Base-by-base conservation (phyloP, 129 eudicot genomes). In the Solidago caesia region DNA sequence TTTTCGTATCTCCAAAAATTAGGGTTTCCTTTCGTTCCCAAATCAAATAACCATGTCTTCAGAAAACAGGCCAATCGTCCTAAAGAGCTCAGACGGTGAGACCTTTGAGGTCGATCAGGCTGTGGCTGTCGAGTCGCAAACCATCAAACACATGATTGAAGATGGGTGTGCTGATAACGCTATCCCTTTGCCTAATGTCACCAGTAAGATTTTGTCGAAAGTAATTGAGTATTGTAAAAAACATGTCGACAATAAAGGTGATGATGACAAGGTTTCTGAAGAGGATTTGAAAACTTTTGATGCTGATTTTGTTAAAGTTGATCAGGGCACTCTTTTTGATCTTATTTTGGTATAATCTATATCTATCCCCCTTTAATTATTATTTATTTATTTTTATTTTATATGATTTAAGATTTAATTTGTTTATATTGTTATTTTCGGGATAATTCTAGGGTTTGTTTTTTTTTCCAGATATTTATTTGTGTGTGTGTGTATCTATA, bases 291-390 rank as follows among this genome's bases (percentile, higher is more conserved):
- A 84, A 75, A 33, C 65, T 11, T 89, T 85, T 62, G 91, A 86
- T 56, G 75, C 84, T 4, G 89, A 86, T 4, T 89, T 86, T 25
- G 83, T 84, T n/a, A 84, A 86, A 66, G 92, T 86, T 8, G 88
- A 89, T 60, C 87, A 84, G 75, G 79, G 76, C 65, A 85, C 84
- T 0, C 87, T 89, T 16, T 87, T 83, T 16, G 92, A 89, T 47
- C 92, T 87, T 29, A 84, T 87, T 58, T 45, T 83, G 87, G 92
- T 85, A 42, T 55, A n/a, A 55, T 21, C 21, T 21, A 21, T 21
- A n/a, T 56, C 27, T 13, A 26, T 53, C 11, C 59, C 7, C 11
- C 27, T 69, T 29, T 44, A 29, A 9, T 52, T 0, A 7, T 52
- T 52, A 52, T 52, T 52, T 11, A 11, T 6, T 53, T 53, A 1